Conservation (phyloP, 495 filamentous ascomycete species). For the Daldinia caldariorum region DNA sequence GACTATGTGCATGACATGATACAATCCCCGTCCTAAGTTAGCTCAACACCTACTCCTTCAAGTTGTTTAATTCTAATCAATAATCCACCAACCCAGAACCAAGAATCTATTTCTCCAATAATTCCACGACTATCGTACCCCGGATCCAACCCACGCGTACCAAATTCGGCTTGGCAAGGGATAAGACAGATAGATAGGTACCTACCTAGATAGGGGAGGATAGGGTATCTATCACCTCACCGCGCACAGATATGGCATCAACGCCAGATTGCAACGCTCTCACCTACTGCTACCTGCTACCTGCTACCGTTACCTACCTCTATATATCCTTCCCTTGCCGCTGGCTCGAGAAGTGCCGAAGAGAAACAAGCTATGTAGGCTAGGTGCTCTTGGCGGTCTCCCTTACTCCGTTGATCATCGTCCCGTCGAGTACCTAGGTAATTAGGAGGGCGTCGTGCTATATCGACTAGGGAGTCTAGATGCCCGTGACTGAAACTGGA, state of each 20-base stretch:
- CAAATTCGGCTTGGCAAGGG: not conserved
- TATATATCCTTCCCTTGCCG: too few species aligned
- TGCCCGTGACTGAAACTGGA: not conserved
- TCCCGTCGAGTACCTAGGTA: not conserved
- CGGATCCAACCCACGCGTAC: not conserved
- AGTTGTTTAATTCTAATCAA: not conserved
- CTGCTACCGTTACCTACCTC: too few species aligned
- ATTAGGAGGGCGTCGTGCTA: not conserved
- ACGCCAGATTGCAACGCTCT: constrained; percentile 28
- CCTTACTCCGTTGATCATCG: constrained; percentile 10
- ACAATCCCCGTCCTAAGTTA: not conserved
- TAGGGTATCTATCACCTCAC: too few species aligned
- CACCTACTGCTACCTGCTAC: not conserved
- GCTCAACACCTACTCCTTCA: not conserved
- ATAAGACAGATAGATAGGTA: not conserved
- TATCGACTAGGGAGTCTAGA: not conserved
- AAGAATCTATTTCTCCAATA: not conserved
- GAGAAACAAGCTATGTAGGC: constrained; percentile 13
- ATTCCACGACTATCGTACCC: not conserved
- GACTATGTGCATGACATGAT: not conserved
- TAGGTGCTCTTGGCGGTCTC: not conserved
- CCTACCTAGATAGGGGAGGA: not conserved
- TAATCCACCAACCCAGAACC: not conserved
- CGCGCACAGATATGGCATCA: constrained; percentile 35
- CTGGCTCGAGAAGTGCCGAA: constrained; percentile 10